Percentiles rank a stretch among this genome's conserved stretches.
phyloP scores from a whole-genome alignment of 2,329 filamentous ascomycete genomes.

The Fonsecaea multimorphosa region DNA sequence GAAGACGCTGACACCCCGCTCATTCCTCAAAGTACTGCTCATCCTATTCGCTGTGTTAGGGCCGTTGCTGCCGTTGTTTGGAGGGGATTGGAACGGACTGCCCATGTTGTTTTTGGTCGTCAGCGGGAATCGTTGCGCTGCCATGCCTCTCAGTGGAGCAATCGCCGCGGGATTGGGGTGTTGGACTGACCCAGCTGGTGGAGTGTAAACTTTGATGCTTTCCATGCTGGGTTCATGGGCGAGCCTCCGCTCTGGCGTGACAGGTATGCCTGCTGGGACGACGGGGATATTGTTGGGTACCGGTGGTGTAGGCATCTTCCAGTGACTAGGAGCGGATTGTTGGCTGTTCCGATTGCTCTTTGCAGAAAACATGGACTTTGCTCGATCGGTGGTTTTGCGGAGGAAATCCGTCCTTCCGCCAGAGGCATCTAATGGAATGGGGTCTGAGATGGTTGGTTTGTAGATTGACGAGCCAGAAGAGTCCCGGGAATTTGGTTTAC shows the following conservation, averaged over 20 bases:
- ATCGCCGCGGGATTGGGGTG: slow-evolving; percentile 32
- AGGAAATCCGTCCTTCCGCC: slow-evolving; percentile 46
- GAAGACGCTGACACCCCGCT: slow-evolving; percentile 29
- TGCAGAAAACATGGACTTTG: slow-evolving; percentile 38
- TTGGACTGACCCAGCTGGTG: slow-evolving; percentile 44
- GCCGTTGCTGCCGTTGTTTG: slow-evolving; percentile 18
- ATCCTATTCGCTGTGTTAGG: slow-evolving; percentile 11
- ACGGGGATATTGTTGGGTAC: slow-evolving; percentile 32
- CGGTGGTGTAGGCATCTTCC: slow-evolving; percentile 41
- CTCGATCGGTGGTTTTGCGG: slow-evolving; percentile 48
- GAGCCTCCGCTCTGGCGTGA: slow-evolving; percentile 40
- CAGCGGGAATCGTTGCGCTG: slow-evolving; percentile 29
- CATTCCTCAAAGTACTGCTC: slow-evolving; percentile 20
- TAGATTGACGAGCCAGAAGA: slow-evolving; percentile 32
- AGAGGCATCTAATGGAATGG: slow-evolving; percentile 36
- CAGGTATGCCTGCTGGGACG: slow-evolving; percentile 37
- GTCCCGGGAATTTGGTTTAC: slow-evolving; percentile 27
- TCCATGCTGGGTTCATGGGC: slow-evolving; percentile 47
- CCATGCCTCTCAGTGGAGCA: slow-evolving; percentile 37
- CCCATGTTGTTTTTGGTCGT: slow-evolving; percentile 26
- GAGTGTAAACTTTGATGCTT: slow-evolving; percentile 56
- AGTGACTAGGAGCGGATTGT: slow-evolving; percentile 26
- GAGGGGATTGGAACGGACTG: slow-evolving; percentile 38
- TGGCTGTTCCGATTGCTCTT: slow-evolving; percentile 32
- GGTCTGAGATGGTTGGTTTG: slow-evolving; percentile 39